Percentiles rank a stretch among this genome's conserved stretches.
phyloP scores from a whole-genome alignment of 768 basidiomycete genomes.

The Dacryopinax primogenitus region DNA sequence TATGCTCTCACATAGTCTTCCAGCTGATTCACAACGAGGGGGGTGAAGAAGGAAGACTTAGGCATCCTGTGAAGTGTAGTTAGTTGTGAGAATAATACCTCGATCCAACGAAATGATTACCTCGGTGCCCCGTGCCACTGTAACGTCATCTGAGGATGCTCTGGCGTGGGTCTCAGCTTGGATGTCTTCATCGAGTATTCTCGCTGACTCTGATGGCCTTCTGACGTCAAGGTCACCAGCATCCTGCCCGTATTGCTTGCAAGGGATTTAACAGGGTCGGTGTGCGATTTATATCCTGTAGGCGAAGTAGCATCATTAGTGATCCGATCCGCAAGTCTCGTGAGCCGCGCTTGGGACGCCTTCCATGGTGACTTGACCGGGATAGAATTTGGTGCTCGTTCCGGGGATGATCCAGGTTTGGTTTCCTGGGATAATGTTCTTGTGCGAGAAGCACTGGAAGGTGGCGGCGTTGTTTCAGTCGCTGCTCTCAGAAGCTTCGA shows the following conservation, averaged over 20 bases:
- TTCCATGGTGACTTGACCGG: slow-evolving; percentile 2
- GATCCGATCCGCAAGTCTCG: neutral
- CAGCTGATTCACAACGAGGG: neutral
- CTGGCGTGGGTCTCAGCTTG: slow-evolving; percentile 1
- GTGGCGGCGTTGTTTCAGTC: neutral
- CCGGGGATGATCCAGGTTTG: neutral
- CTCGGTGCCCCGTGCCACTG: neutral
- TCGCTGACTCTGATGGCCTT: neutral
- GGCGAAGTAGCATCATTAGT: neutral
- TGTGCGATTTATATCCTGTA: neutral
- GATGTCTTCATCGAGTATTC: neutral
- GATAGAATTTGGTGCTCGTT: neutral
- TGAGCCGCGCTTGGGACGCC: slow-evolving; percentile 1
- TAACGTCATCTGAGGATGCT: neutral
- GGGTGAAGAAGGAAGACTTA: slow-evolving; percentile 10
- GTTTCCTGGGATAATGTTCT: neutral
- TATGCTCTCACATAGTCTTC: slow-evolving; percentile 31
- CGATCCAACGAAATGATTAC: neutral
- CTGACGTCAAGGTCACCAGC: neutral
- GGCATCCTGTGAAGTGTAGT: neutral
- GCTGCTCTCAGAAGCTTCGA: neutral
- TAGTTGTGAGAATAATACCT: neutral
- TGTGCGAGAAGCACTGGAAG: neutral
- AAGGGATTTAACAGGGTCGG: slow-evolving; percentile 6
- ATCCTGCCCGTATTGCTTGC: neutral